A percentile compares a stretch with the other conserved stretches of the same genome.
Conservation (phyloP, 2,329 filamentous ascomycete species). For the Penicillium capsulatum region DNA sequence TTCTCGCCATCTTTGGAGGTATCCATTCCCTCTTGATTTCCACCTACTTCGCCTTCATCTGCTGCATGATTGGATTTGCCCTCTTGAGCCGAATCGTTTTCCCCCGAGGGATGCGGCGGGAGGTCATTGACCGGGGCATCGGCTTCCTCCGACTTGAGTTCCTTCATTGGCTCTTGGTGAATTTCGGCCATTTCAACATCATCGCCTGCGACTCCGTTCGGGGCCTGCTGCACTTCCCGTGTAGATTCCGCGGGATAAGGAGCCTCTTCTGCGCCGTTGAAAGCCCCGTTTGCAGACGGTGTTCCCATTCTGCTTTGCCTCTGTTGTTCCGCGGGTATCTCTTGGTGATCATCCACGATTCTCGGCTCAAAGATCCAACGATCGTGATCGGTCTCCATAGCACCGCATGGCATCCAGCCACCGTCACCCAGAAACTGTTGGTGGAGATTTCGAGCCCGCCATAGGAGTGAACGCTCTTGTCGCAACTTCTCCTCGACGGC, state of each 20-base stretch:
- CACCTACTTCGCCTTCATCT: conserved; percentile 7
- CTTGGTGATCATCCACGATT: conserved; percentile 15
- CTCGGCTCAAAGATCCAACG: conserved; percentile 45
- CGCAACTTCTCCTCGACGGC: conserved; percentile 56
- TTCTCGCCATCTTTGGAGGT: conserved; percentile 13
- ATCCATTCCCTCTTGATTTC: conserved; percentile 13
- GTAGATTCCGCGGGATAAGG: conserved; percentile 5
- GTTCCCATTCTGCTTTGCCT: conserved; percentile 14
- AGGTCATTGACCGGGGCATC: conserved; percentile 33
- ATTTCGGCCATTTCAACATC: conserved; percentile 37
- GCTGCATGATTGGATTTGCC: conserved; percentile 8
- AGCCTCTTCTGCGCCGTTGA: conserved; percentile 10
- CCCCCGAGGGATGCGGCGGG: conserved; percentile 28
- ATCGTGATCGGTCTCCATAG: conserved; percentile 51
- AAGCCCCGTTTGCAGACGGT: conserved; percentile 9
- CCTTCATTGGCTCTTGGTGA: conserved; percentile 16
- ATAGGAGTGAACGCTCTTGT: conserved; percentile 54
- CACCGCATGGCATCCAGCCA: conserved; percentile 55
- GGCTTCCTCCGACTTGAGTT: conserved; percentile 36
- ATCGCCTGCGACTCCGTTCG: conserved; percentile 15
- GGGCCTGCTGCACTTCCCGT: conserved; percentile 10
- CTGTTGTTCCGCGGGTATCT: conserved; percentile 14
- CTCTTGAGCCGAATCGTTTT: conserved; percentile 11
- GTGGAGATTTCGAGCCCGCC: conserved; percentile 56
- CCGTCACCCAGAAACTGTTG: conserved; percentile 58